Evolutionary conservation across 2,329 filamentous ascomycete genomes (phyloP).

Genomic region (Penicillium sp.): DNA sequence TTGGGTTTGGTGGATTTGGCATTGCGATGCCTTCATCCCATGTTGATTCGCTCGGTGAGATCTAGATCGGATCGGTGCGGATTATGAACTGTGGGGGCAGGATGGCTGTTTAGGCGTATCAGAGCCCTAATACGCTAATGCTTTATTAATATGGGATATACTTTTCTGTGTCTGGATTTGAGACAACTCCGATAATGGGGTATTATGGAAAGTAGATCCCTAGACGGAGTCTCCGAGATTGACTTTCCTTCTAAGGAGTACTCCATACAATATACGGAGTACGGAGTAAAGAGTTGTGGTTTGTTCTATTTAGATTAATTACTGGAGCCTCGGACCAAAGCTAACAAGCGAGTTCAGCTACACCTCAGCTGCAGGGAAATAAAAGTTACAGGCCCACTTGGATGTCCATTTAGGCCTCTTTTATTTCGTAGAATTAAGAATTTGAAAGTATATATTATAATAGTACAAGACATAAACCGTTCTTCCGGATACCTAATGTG

Average conservation of each 20-base stretch:
- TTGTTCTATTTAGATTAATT: background rate
- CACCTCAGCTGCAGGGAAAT: background rate
- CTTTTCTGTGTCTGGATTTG: background rate
- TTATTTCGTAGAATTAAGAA: too few species aligned
- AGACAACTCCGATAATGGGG: background rate
- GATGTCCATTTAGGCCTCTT: background rate
- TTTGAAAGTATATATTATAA: too few species aligned
- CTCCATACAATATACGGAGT: background rate
- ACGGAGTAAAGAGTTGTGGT: background rate
- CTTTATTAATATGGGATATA: background rate
- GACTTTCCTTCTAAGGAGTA: background rate
- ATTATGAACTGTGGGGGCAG: slow-evolving; percentile 13
- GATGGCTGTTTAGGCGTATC: slow-evolving; percentile 5
- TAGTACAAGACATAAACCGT: background rate
- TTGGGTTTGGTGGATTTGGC: background rate
- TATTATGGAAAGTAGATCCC: background rate
- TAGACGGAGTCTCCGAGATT: background rate
- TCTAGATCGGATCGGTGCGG: slow-evolving; percentile 23
- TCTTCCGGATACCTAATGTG: slow-evolving; percentile 13
- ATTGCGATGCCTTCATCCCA: slow-evolving; percentile 4
- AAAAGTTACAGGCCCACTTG: background rate
- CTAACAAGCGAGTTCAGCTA: background rate
- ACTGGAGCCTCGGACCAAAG: background rate
- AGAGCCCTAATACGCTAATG: background rate
- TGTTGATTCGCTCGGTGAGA: background rate